phyloP scores from a whole-genome alignment of 169 alveolate species.

The Eimeria praecox region DNA sequence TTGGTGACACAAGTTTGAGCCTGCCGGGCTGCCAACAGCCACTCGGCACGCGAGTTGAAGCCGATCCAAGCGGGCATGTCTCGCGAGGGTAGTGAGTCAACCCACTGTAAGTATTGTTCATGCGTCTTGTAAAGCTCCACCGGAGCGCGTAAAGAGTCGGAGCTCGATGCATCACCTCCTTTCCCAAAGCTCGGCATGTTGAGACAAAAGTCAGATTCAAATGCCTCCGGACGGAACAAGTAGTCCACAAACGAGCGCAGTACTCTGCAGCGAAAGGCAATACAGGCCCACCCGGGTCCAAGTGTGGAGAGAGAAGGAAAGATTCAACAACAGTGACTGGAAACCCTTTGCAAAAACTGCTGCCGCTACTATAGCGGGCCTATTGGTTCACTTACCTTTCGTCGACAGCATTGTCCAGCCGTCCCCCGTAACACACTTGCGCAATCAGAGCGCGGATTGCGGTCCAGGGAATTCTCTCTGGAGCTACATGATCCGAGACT shows the following conservation, averaged over 20 bases:
- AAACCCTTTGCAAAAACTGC: neutral
- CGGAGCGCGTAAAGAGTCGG: slow-evolving; percentile 27
- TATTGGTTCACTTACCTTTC: slow-evolving; percentile 84
- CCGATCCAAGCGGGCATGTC: slow-evolving; percentile 84
- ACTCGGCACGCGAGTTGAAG: slow-evolving; percentile 79
- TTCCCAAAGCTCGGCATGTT: slow-evolving; percentile 46
- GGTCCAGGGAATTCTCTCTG: slow-evolving; percentile 98
- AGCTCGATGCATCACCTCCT: slow-evolving; percentile 9
- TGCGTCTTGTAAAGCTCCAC: slow-evolving; percentile 79
- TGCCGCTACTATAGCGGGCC: neutral
- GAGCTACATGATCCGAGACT: slow-evolving; percentile 90
- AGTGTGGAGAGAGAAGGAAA: neutral
- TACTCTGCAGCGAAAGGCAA: slow-evolving; percentile 19
- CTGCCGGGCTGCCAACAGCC: slow-evolving; percentile 74
- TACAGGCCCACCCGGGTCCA: neutral
- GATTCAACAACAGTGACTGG: neutral
- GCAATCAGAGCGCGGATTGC: slow-evolving; percentile 96
- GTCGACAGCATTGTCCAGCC: slow-evolving; percentile 98
- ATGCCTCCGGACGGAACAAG: slow-evolving; percentile 77
- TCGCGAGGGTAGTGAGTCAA: slow-evolving; percentile 66
- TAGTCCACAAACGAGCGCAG: slow-evolving; percentile 76
- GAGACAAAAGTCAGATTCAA: slow-evolving; percentile 66
- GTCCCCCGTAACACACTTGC: slow-evolving; percentile 98
- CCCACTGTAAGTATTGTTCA: slow-evolving; percentile 81
- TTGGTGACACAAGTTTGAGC: slow-evolving; percentile 45